phyloP scores from a whole-genome alignment of 2,329 filamentous ascomycete species.

The Tolypocladium capitatum region DNA sequence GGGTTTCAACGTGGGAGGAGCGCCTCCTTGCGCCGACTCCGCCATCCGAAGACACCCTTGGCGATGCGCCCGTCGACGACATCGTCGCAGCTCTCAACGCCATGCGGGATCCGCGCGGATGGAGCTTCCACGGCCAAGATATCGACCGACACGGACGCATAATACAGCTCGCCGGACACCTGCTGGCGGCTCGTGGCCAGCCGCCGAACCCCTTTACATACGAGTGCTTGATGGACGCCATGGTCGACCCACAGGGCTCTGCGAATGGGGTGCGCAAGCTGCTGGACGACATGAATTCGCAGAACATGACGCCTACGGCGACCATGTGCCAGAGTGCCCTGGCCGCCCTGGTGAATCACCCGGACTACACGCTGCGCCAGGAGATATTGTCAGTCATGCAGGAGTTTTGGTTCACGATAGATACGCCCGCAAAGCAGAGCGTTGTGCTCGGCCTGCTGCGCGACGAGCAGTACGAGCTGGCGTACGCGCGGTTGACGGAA shows the following conservation, averaged over 20 bases:
- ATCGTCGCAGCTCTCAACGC: slow-evolving; percentile 15
- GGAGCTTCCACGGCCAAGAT: slow-evolving; percentile 7
- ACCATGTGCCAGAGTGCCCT: slow-evolving; percentile 60
- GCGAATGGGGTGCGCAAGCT: slow-evolving; percentile 47
- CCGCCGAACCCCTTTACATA: slow-evolving; percentile 50
- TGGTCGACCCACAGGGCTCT: slow-evolving; percentile 55
- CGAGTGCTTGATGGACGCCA: slow-evolving; percentile 60
- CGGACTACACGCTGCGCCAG: slow-evolving; percentile 65
- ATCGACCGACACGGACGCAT: slow-evolving; percentile 16
- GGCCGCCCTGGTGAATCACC: slow-evolving; percentile 64
- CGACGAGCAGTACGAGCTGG: slow-evolving; percentile 73
- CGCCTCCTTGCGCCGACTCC: slow-evolving; percentile 8
- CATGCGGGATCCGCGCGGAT: slow-evolving; percentile 11
- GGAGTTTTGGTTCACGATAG: slow-evolving; percentile 43
- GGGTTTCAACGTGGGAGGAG: slow-evolving; percentile 2
- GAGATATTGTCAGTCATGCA: slow-evolving; percentile 63
- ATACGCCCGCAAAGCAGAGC: slow-evolving; percentile 49
- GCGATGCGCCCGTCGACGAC: slow-evolving; percentile 8
- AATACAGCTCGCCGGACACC: slow-evolving; percentile 36
- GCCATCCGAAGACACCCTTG: slow-evolving; percentile 9
- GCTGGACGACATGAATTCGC: slow-evolving; percentile 57
- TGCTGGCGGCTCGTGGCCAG: slow-evolving; percentile 43
- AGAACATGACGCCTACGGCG: slow-evolving; percentile 48
- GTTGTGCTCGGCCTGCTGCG: slow-evolving; percentile 63
- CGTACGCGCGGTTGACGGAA: slow-evolving; percentile 54